These are phyloP conservation scores for Dioscorea alata DNA, from an alignment of 106 monocot genomes.

Conservation along the genomic window DNA sequence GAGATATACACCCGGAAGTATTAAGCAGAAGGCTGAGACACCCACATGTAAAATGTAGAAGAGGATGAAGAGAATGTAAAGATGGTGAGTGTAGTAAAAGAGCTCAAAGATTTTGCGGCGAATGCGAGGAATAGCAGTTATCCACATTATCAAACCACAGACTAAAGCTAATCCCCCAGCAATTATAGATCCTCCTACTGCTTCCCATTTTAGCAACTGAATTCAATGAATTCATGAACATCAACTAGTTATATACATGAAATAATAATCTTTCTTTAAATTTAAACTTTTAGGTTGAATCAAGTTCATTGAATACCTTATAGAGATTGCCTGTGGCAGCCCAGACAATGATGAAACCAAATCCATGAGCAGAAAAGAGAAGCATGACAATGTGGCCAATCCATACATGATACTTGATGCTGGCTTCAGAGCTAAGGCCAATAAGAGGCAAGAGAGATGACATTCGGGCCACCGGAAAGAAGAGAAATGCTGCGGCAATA, in stretches of 20 bases:
- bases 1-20: slow-evolving; percentile 75
- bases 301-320: slow-evolving; percentile 21
- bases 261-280: not conserved
- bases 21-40: slow-evolving; percentile 30
- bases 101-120: slow-evolving; percentile 78
- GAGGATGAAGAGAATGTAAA: slow-evolving; percentile 67
- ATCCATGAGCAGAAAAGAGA: slow-evolving; percentile 51
- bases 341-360: slow-evolving; percentile 57
- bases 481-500: slow-evolving; percentile 61
- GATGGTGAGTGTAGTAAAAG: slow-evolving; percentile 85
- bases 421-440: slow-evolving; percentile 65
- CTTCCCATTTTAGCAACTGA: slow-evolving; percentile 67
- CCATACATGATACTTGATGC: slow-evolving; percentile 87
- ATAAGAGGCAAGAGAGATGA: slow-evolving; percentile 68
- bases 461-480: slow-evolving; percentile 61
- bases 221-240: not conserved
- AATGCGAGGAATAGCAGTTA: slow-evolving; percentile 48
- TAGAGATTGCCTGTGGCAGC: slow-evolving; percentile 20
- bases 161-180: slow-evolving; percentile 68
- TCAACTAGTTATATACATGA: not conserved
- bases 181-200: slow-evolving; percentile 29
- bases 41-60: slow-evolving; percentile 64
- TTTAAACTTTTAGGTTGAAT: not conserved
- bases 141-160: slow-evolving; percentile 54
- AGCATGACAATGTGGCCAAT: slow-evolving; percentile 67